These are phyloP conservation scores for Taphrina pruni DNA, from an alignment of 1,139 yeast species.

Conservation along the genomic window DNA sequence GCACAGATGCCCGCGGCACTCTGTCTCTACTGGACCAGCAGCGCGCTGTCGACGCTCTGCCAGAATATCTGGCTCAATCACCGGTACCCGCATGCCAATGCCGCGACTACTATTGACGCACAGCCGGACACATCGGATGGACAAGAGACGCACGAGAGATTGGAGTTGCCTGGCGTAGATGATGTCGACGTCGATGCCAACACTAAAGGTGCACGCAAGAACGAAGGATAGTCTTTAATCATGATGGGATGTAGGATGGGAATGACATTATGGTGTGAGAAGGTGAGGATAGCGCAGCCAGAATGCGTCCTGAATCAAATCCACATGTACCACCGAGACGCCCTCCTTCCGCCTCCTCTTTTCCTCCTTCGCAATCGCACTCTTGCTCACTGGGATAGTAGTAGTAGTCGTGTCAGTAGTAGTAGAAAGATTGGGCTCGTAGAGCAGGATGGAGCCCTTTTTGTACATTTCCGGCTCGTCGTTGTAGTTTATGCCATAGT, in stretches of 20 bases:
- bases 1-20: constrained; percentile 40
- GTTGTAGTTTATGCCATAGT: constrained; percentile 86
- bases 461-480: constrained; percentile 85
- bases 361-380: constrained; percentile 53
- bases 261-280: neutral
- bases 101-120: neutral
- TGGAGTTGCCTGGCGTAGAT: constrained; percentile 24
- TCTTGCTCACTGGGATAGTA: constrained; percentile 6
- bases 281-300: constrained; percentile 54
- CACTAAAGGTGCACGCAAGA: neutral
- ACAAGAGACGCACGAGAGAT: neutral
- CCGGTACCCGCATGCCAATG: neutral
- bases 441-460: constrained; percentile 73
- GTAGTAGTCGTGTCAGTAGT: too few species aligned
- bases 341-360: constrained; percentile 61
- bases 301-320: constrained; percentile 63
- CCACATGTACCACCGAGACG: constrained; percentile 60
- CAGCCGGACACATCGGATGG: neutral
- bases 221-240: neutral
- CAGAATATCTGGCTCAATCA: constrained; percentile 21
- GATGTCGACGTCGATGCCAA: neutral
- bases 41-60: constrained; percentile 16
- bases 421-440: neutral
- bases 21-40: constrained; percentile 36
- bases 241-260: neutral